Percentiles rank a stretch among this genome's conserved stretches.
phyloP scores from a whole-genome alignment of 805 yeast genomes.

The Candida qinlingensis region DNA sequence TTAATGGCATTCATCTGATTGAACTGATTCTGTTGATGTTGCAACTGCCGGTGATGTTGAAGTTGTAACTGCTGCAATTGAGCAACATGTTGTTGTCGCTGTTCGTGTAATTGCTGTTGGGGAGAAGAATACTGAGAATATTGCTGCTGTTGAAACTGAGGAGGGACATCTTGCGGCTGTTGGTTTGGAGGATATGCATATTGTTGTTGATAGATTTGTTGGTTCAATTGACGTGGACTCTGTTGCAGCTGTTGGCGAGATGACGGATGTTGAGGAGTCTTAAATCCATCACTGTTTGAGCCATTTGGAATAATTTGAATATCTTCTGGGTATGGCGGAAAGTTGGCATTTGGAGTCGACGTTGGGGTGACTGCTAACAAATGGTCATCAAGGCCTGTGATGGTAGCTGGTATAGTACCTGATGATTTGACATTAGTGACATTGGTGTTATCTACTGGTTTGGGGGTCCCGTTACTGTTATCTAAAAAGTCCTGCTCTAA shows the following conservation, averaged over 20 bases:
- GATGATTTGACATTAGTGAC: not conserved
- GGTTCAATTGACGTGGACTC: not conserved
- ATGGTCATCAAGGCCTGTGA: not conserved
- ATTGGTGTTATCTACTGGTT: not conserved
- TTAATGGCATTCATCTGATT: not conserved
- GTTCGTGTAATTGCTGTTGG: not conserved
- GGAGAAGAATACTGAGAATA: not conserved
- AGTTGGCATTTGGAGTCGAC: not conserved
- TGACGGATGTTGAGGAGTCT: not conserved
- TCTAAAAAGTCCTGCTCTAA: constrained; percentile 10
- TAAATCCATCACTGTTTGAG: not conserved
- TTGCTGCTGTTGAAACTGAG: not conserved
- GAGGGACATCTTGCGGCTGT: not conserved
- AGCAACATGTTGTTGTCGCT: not conserved
- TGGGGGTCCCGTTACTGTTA: not conserved
- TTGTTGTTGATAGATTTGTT: not conserved
- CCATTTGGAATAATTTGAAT: too few species aligned
- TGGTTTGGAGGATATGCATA: not conserved
- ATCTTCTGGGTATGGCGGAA: not conserved
- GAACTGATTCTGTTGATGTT: not conserved
- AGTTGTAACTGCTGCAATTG: not conserved
- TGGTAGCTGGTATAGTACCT: not conserved
- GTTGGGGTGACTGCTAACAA: not conserved
- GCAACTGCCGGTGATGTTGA: not conserved
- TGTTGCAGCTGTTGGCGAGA: not conserved